These are phyloP conservation scores for Solanum hybrid DNA, from an alignment of 305 asterid genomes.

Conservation along the genomic window DNA sequence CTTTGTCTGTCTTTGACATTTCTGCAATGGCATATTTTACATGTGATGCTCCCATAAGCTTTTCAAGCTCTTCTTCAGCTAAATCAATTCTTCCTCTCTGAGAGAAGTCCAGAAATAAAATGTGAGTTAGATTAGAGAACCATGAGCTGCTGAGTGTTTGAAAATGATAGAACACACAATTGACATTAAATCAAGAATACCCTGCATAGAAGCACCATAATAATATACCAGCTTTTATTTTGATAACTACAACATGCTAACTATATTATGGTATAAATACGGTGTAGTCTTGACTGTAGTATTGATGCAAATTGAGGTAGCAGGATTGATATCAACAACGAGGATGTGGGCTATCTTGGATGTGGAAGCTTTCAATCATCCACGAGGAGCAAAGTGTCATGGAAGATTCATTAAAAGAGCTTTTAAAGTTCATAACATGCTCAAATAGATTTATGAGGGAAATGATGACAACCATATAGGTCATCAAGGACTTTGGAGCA, in stretches of 20 bases:
- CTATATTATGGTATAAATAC: background rate
- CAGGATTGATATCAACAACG: background rate
- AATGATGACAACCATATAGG: background rate
- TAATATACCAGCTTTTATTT: background rate
- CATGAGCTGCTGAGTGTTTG: background rate
- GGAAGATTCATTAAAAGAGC: background rate
- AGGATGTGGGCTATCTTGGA: background rate
- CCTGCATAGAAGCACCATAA: background rate
- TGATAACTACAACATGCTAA: background rate
- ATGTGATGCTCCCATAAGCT: constrained; percentile 72
- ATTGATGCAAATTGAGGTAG: background rate
- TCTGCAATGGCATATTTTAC: constrained; percentile 71
- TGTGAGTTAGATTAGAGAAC: background rate
- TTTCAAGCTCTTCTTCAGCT: constrained; percentile 73
- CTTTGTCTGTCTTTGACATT: constrained; percentile 55
- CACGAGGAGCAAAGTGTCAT: background rate
- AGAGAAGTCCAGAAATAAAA: constrained; percentile 1
- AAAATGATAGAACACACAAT: background rate
- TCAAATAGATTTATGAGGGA: background rate
- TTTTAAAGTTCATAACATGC: background rate
- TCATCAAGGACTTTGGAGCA: background rate
- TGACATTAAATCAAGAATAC: background rate
- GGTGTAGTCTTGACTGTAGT: background rate
- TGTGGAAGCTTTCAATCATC: background rate
- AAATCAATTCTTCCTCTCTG: constrained; percentile 72